Conservation (phyloP, 257 asterid genomes). For the Solanum bulbocastanum region DNA sequence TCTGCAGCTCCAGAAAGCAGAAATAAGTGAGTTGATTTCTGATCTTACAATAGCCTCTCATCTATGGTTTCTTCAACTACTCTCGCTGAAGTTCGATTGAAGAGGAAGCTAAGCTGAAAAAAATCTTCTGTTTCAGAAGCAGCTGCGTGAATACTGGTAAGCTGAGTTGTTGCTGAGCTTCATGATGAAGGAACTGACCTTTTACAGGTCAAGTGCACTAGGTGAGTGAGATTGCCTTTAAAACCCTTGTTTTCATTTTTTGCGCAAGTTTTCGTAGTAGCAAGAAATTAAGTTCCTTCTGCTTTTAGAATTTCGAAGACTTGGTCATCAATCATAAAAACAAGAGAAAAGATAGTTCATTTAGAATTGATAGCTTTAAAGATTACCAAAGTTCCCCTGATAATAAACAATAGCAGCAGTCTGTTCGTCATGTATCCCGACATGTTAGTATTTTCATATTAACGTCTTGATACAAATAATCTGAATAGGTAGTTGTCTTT, state of each 20-base stretch:
- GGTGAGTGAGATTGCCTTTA: background rate
- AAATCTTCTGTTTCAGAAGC: slow-evolving; percentile 4
- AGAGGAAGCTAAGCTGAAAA: background rate
- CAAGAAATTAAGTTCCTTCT: background rate
- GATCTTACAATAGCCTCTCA: background rate
- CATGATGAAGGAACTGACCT: background rate
- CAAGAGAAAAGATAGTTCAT: background rate
- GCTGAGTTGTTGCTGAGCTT: background rate
- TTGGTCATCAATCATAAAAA: background rate
- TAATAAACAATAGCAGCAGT: background rate
- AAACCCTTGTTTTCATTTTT: background rate
- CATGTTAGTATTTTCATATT: background rate
- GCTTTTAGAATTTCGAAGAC: background rate
- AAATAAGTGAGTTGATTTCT: background rate
- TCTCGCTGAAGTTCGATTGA: background rate
- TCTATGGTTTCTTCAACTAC: background rate
- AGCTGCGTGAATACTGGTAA: background rate
- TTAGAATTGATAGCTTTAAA: background rate
- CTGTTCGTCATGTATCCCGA: background rate
- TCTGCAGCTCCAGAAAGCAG: background rate
- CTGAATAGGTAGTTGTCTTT: background rate
- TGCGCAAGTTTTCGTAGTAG: background rate
- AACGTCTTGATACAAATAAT: background rate
- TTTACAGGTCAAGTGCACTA: background rate
- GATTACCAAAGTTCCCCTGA: background rate